phyloP scores from a whole-genome alignment of 2,329 filamentous ascomycete species.

The Waltergamsia citrina region DNA sequence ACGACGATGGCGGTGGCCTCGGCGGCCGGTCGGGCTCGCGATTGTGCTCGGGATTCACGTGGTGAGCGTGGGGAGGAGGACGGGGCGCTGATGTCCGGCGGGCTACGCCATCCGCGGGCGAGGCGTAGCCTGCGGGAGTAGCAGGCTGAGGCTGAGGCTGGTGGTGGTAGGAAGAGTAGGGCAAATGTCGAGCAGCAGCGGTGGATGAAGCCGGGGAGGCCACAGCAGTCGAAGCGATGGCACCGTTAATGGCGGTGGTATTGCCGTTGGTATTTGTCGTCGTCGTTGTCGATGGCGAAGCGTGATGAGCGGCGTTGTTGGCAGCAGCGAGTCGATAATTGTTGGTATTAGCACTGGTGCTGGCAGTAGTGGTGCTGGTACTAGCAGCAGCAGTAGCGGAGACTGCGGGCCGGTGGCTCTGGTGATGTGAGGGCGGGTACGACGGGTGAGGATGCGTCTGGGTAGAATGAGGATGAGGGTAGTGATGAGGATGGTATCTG shows the following conservation, averaged over 20 bases:
- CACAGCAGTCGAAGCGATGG: conserved; percentile 2
- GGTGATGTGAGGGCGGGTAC: conserved; percentile 31
- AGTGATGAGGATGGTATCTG: conserved; percentile 57
- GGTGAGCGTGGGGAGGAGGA: conserved; percentile 18
- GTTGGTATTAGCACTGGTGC: conserved; percentile 15
- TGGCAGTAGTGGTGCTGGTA: conserved; percentile 14
- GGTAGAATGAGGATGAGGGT: conserved; percentile 54
- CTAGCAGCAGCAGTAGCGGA: conserved; percentile 13
- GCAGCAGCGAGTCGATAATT: conserved; percentile 18
- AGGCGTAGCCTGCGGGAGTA: conserved; percentile 16
- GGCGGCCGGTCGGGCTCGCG: too few relatives aligned
- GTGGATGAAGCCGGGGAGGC: conserved; percentile 12
- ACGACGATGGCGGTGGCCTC: conserved; percentile 12
- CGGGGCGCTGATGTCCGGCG: conserved; percentile 18
- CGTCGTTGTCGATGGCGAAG: conserved; percentile 10
- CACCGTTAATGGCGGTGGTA: conserved; percentile 2
- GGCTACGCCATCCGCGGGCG: conserved; percentile 21
- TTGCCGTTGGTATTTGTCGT: conserved; percentile 1
- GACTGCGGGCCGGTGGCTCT: conserved; percentile 8
- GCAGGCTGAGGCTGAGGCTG: conserved; percentile 16
- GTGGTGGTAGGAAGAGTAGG: conserved; percentile 10
- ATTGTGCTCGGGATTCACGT: conserved; percentile 7
- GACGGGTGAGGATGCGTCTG: conserved; percentile 53
- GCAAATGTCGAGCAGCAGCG: conserved; percentile 10
- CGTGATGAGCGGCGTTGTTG: conserved; percentile 5